These are phyloP conservation scores for Hanseniaspora mollemarum DNA, from an alignment of 805 yeast species.

Conservation along the genomic window DNA sequence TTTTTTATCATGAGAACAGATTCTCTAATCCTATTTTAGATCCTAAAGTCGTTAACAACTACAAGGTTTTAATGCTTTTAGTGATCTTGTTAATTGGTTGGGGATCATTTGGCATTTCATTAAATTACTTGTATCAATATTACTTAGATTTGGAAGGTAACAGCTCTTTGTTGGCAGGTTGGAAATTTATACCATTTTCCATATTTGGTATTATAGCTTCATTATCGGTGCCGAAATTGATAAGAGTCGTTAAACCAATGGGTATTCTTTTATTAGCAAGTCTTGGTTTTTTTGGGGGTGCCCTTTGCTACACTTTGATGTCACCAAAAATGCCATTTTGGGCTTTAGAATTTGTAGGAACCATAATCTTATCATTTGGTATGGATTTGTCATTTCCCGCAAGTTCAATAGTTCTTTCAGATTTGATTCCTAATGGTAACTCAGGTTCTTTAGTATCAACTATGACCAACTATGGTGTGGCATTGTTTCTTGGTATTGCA, in stretches of 20 bases:
- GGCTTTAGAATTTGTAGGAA: constrained; percentile 44
- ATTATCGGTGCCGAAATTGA: constrained; percentile 37
- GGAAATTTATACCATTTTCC: constrained; percentile 36
- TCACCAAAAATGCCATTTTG: constrained; percentile 40
- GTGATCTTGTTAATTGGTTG: constrained; percentile 50
- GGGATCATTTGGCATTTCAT: constrained; percentile 68
- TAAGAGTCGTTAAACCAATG: constrained; percentile 39
- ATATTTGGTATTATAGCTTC: constrained; percentile 51
- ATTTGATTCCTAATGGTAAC: constrained; percentile 45
- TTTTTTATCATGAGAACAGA: constrained; percentile 40
- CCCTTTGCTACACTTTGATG: constrained; percentile 16
- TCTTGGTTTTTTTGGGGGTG: constrained; percentile 43
- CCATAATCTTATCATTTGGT: constrained; percentile 51
- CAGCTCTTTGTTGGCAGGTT: constrained; percentile 37
- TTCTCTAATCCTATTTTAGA: constrained; percentile 42
- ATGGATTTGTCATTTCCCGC: constrained; percentile 75
- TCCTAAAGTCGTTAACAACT: constrained; percentile 39
- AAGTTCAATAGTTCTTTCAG: constrained; percentile 51
- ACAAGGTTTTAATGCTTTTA: constrained; percentile 38
- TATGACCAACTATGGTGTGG: constrained; percentile 60
- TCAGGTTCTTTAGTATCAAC: constrained; percentile 67
- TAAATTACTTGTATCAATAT: constrained; percentile 48
- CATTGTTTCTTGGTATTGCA: constrained; percentile 56
- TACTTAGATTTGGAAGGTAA: constrained; percentile 40
- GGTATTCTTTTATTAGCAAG: constrained; percentile 42